Conservation (phyloP, 2,329 filamentous ascomycete species). For the Colletotrichum sp. region DNA sequence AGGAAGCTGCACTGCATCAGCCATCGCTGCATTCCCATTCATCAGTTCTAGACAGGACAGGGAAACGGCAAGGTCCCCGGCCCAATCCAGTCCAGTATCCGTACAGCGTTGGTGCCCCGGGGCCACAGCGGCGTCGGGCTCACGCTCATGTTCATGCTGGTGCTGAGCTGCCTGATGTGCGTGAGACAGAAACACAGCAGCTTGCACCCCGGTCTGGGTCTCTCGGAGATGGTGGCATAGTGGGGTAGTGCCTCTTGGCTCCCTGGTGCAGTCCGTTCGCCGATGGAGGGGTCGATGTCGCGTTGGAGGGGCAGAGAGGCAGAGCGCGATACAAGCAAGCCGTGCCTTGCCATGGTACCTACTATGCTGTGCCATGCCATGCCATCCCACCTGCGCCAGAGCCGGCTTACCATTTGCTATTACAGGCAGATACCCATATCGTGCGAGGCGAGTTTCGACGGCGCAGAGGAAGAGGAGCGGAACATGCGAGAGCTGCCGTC, state of each 20-base stretch:
- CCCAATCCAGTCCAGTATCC: neutral
- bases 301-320: constrained; percentile 12
- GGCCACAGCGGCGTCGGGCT: neutral
- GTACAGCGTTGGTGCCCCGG: neutral
- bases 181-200: constrained; percentile 2
- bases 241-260: constrained; percentile 22
- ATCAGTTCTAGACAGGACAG: neutral
- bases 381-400: constrained; percentile 27
- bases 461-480: neutral
- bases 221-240: constrained; percentile 21
- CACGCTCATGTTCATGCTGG: neutral
- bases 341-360: constrained; percentile 23
- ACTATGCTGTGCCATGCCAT: neutral
- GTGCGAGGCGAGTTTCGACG: neutral
- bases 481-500: neutral
- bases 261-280: neutral
- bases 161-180: neutral
- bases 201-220: constrained; percentile 3
- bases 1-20: constrained; percentile 2
- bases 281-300: constrained; percentile 12
- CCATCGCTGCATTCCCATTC: neutral
- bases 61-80: neutral
- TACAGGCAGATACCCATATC: constrained; percentile 11
- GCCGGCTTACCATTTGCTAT: constrained; percentile 30
- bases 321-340: neutral